Conservation (phyloP, 2,329 filamentous ascomycete genomes). For the Myriosclerotinia duriaeana region DNA sequence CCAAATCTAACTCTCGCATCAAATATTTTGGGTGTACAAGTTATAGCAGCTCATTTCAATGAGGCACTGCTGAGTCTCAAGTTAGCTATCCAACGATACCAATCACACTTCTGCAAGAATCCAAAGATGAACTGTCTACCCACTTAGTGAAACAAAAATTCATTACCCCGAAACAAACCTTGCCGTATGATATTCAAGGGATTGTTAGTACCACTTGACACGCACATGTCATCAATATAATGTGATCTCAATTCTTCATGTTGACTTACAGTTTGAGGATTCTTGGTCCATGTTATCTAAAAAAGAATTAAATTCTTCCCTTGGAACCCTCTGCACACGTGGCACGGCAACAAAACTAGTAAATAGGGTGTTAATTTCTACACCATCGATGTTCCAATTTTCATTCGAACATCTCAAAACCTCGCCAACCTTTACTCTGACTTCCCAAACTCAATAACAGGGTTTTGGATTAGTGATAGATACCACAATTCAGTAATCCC, state of each 20-base stretch:
- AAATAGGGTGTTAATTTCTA: not conserved
- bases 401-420: not conserved
- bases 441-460: not conserved
- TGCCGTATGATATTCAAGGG: not conserved
- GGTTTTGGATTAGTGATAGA: not conserved
- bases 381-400: not conserved
- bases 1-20: not conserved
- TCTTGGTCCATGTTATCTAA: not conserved
- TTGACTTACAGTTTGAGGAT: not conserved
- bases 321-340: too few relatives aligned
- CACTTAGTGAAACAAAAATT: not conserved
- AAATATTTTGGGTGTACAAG: not conserved
- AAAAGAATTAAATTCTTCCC: not conserved
- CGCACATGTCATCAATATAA: not conserved
- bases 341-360: not conserved
- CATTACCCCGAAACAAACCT: not conserved
- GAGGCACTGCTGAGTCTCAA: not conserved
- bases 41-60: not conserved
- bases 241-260: not conserved
- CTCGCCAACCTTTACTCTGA: not conserved
- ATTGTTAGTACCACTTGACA: not conserved
- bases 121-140: conserved; percentile 2
- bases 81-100: not conserved
- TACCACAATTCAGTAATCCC: not conserved
- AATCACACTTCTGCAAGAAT: conserved; percentile 1